Conservation (phyloP, 2,329 filamentous ascomycete genomes). For the Bipolaris zeicola region DNA sequence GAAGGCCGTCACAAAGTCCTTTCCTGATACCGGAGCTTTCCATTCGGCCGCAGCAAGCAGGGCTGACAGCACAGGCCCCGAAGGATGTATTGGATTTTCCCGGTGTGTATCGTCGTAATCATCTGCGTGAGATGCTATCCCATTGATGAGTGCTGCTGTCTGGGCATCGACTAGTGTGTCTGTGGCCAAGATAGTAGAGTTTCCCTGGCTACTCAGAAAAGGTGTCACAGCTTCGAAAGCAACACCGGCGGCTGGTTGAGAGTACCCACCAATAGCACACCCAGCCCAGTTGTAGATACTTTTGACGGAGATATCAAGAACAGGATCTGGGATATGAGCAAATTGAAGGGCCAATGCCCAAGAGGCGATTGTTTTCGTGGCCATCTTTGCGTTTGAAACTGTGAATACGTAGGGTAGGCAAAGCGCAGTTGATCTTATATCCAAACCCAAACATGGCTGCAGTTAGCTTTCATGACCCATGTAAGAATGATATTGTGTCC, state of each 20-base stretch:
- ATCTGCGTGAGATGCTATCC: constrained; percentile 61
- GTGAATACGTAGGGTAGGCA: too few species aligned
- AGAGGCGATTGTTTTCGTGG: neutral
- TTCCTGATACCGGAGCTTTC: constrained; percentile 49
- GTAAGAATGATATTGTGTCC: too few species aligned
- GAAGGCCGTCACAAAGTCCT: constrained; percentile 59
- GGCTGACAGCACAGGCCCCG: constrained; percentile 58
- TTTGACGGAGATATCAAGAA: constrained; percentile 23
- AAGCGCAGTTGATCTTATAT: too few species aligned
- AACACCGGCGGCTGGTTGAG: constrained; percentile 54
- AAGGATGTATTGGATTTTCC: constrained; percentile 62
- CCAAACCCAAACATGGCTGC: too few species aligned
- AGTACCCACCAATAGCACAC: constrained; percentile 58
- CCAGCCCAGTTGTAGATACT: constrained; percentile 60
- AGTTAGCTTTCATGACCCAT: too few species aligned
- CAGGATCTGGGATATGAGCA: neutral
- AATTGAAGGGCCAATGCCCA: constrained; percentile 1
- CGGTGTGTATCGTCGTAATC: constrained; percentile 64
- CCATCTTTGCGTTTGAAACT: neutral
- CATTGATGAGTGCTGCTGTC: constrained; percentile 60
- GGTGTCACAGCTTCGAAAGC: constrained; percentile 42
- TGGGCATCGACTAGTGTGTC: constrained; percentile 51
- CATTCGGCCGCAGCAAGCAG: constrained; percentile 57
- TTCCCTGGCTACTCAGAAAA: constrained; percentile 48
- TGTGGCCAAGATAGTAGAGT: constrained; percentile 47